Evolutionary conservation across 2,329 filamentous ascomycete genomes (phyloP).

Genomic region (Oidium heveae): DNA sequence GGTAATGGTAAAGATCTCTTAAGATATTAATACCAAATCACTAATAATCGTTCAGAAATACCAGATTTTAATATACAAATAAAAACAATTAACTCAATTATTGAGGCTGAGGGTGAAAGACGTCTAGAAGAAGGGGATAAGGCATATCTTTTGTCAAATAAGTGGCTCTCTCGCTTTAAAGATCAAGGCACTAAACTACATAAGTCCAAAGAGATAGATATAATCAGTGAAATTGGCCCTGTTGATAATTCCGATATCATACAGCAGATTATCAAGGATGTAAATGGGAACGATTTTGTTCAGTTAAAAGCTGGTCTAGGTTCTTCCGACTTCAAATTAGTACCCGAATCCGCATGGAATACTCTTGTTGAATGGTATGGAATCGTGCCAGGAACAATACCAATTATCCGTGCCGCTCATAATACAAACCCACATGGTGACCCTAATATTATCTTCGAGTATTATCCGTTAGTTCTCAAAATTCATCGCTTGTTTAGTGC

Average conservation of each 20-base stretch:
- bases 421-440: conserved; percentile 36
- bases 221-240: conserved; percentile 38
- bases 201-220: conserved; percentile 30
- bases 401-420: conserved; percentile 53
- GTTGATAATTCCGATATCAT: conserved; percentile 75
- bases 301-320: conserved; percentile 45
- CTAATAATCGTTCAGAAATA: conserved; percentile 5
- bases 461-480: conserved; percentile 63
- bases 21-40: not conserved
- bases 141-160: conserved; percentile 52
- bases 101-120: conserved; percentile 21
- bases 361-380: conserved; percentile 66
- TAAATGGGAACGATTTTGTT: conserved; percentile 32
- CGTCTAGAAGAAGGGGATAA: conserved; percentile 44
- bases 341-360: conserved; percentile 62
- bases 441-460: conserved; percentile 55
- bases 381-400: conserved; percentile 37
- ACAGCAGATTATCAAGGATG: conserved; percentile 28
- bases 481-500: conserved; percentile 53
- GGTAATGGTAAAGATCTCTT: not conserved
- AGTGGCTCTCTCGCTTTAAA: conserved; percentile 54
- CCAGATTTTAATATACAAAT: conserved; percentile 46
- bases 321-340: conserved; percentile 47
- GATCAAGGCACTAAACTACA: conserved; percentile 35
- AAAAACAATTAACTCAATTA: conserved; percentile 38